Evolutionary conservation across 2,329 filamentous ascomycete species (phyloP).

Genomic region (Colletotrichum karsti): DNA sequence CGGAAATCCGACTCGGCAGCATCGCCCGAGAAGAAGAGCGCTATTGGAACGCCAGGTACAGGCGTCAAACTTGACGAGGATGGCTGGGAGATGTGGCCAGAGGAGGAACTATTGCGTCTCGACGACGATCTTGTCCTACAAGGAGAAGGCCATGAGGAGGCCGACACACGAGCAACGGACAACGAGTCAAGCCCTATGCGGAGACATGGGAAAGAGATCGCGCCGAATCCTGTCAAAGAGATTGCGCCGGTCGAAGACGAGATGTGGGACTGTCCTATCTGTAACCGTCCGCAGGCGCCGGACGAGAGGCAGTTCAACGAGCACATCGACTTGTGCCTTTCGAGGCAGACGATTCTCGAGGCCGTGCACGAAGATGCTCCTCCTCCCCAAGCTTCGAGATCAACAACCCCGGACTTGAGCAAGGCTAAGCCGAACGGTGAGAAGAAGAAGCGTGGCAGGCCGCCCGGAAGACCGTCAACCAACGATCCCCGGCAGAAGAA

Average conservation of each 20-base stretch:
- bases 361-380: slow-evolving; percentile 68
- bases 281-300: slow-evolving; percentile 76
- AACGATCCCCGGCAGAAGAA: slow-evolving; percentile 59
- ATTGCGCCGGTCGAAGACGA: slow-evolving; percentile 48
- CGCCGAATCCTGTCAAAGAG: slow-evolving; percentile 51
- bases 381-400: slow-evolving; percentile 28
- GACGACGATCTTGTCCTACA: slow-evolving; percentile 27
- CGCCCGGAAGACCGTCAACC: slow-evolving; percentile 38
- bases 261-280: slow-evolving; percentile 90
- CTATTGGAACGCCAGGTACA: slow-evolving; percentile 45
- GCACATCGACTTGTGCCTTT: slow-evolving; percentile 93
- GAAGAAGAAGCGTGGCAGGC: slow-evolving; percentile 51
- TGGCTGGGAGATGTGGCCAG: slow-evolving; percentile 74
- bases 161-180: slow-evolving; percentile 67
- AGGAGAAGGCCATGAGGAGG: slow-evolving; percentile 51
- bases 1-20: slow-evolving; percentile 28
- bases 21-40: slow-evolving; percentile 28
- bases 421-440: slow-evolving; percentile 37
- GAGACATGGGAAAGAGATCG: slow-evolving; percentile 61
- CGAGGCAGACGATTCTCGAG: slow-evolving; percentile 85
- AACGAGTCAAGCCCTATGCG: slow-evolving; percentile 44
- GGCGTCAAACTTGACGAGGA: slow-evolving; percentile 46
- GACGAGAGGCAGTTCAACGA: slow-evolving; percentile 85
- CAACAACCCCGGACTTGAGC: slow-evolving; percentile 46
- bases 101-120: slow-evolving; percentile 61